Evolutionary conservation across 345 rosid genomes (phyloP).

Genomic region (Camelina neglecta): DNA sequence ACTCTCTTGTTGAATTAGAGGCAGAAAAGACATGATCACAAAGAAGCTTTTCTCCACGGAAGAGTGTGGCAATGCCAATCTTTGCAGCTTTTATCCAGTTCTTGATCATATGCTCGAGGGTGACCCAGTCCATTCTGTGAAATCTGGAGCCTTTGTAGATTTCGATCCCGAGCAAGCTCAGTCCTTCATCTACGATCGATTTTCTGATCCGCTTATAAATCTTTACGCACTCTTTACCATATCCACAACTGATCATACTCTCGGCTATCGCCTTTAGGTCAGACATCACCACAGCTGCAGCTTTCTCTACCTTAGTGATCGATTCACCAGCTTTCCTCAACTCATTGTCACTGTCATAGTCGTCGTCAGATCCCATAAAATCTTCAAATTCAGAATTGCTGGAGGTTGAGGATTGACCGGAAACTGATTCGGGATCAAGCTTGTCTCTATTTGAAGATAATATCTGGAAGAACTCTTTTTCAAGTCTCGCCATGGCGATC

Average conservation of each 20-base stretch:
- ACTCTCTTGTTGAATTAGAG: constrained; percentile 56
- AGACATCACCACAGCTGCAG: constrained; percentile 52
- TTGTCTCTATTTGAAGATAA: constrained; percentile 49
- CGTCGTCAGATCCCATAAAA: constrained; percentile 25
- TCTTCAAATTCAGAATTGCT: constrained; percentile 45
- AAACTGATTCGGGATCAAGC: constrained; percentile 62
- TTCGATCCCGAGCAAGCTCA: constrained; percentile 66
- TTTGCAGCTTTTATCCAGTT: constrained; percentile 70
- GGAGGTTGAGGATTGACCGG: constrained; percentile 56
- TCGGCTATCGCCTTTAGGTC: constrained; percentile 76
- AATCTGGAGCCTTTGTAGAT: constrained; percentile 51
- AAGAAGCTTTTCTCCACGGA: constrained; percentile 66
- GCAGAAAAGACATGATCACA: constrained; percentile 72
- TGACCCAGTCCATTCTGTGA: constrained; percentile 62
- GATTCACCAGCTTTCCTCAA: constrained; percentile 46
- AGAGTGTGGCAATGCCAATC: constrained; percentile 62
- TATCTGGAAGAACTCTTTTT: constrained; percentile 59
- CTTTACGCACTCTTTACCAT: constrained; percentile 70
- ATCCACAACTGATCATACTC: constrained; percentile 76
- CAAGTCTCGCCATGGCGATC: constrained; percentile 70
- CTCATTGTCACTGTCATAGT: constrained; percentile 45
- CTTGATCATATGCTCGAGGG: constrained; percentile 59
- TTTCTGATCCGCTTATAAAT: constrained; percentile 62
- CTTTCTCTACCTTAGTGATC: constrained; percentile 49
- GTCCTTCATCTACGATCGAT: constrained; percentile 67